Evolutionary conservation across 2,329 filamentous ascomycete species (phyloP).

Genomic region (Pseudogymnoascus sp.): DNA sequence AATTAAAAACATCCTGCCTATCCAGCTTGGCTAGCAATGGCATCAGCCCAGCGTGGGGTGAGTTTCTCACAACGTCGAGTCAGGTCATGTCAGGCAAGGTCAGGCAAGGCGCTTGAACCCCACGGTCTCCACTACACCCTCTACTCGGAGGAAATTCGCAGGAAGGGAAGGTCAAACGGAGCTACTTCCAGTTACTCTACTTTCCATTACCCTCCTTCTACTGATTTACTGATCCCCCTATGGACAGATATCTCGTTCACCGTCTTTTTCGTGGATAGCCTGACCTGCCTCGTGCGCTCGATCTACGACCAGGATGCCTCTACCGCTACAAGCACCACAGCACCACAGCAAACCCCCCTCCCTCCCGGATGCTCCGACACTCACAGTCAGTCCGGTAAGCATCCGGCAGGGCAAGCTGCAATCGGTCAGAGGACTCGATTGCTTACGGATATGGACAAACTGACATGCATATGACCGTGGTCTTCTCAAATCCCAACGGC

Average conservation of each 20-base stretch:
- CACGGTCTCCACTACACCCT: slow-evolving; percentile 1
- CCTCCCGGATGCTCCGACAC: neutral
- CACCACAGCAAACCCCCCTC: neutral
- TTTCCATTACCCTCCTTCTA: neutral
- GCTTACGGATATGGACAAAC: neutral
- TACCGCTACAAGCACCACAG: neutral
- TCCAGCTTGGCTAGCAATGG: neutral
- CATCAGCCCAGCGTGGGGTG: slow-evolving; percentile 1
- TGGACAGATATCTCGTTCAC: neutral
- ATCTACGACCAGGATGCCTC: neutral
- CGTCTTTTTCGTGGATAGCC: neutral
- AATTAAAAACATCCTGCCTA: neutral
- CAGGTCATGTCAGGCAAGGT: neutral
- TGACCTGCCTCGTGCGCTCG: neutral
- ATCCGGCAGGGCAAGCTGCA: neutral
- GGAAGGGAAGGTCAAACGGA: neutral
- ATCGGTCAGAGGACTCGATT: neutral
- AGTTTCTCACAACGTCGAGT: neutral
- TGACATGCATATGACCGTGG: neutral
- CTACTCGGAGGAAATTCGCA: neutral
- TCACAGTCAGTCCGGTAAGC: neutral
- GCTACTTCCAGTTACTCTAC: neutral
- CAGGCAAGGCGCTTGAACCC: neutral
- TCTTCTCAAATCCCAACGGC: neutral
- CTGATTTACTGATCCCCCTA: neutral